Evolutionary conservation across 495 filamentous ascomycete species (phyloP), one percentile per base, ranked within the genome.

Genomic region (Diplogelasinospora grovesii): DNA sequence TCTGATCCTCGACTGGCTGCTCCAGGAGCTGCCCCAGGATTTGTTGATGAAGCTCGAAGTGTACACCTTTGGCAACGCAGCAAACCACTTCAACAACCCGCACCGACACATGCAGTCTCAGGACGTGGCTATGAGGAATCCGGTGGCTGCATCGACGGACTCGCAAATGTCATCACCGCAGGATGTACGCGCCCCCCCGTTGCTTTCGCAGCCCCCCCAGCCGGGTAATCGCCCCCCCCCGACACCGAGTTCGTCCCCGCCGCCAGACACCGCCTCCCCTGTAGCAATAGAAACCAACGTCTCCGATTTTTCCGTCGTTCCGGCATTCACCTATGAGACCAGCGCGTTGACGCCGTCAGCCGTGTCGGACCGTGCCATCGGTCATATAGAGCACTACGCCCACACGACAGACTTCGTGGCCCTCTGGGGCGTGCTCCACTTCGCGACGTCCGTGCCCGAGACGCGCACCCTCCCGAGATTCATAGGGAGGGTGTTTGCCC

Each of bases 51-150:
- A 84, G 39, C 68, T 93, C 8, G 88, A 93, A 54, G 77, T 92
- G 9, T 92, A 90, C 59, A 92, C 86, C 0, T 94, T 93, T 51
- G 87, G 85, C 7, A 81, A 76, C 40, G 85, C 86, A 5, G 84
- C 87, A 2, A 90, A 89, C 49, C 87, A 92, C 58, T 94, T 90
- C 57, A 90, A 89, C 59, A 89, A 89, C 45, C 87, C 86, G 4
- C 75, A 73, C 46, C 65, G 66, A 4, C 52, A 57, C 23, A 22
- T 50, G 10, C 29, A 39, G 13, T 53, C 50, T 2, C 59, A 60
- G 22, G 35, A 33, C 8, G 26, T 22, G 1, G 58, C 56, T 5
- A 18, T 34, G 11, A 39, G 20, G 14, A 48, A 60, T 45, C 57
- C 54, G 8, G 27, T 60, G 8, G 48, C 46, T 1, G 52, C 41